These are phyloP conservation scores for Phoma herbarum DNA, from an alignment of 2,329 filamentous ascomycete genomes.

Conservation along the genomic window DNA sequence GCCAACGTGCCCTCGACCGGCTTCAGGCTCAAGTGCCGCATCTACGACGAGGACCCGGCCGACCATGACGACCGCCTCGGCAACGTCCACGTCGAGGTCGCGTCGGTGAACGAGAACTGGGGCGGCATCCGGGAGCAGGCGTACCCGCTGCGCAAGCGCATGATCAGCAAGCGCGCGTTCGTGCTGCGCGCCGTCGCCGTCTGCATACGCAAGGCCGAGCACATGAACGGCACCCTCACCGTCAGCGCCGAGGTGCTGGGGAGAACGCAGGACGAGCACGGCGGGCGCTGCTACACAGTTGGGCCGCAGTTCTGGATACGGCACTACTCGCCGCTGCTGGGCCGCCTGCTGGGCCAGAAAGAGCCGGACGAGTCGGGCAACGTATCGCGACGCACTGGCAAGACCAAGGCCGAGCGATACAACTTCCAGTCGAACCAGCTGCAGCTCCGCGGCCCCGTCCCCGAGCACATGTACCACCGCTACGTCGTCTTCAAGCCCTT, in stretches of 20 bases:
- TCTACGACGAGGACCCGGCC: constrained; percentile 89
- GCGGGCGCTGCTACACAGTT: constrained; percentile 78
- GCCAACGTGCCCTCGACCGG: constrained; percentile 84
- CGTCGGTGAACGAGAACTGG: constrained; percentile 71
- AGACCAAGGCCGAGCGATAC: constrained; percentile 70
- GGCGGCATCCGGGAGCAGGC: constrained; percentile 69
- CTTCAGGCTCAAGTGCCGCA: constrained; percentile 82
- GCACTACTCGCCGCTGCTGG: constrained; percentile 90
- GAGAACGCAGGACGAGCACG: constrained; percentile 69
- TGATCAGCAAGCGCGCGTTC: constrained; percentile 88
- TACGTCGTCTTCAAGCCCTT: constrained; percentile 94
- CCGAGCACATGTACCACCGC: constrained; percentile 82
- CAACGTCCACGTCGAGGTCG: constrained; percentile 77
- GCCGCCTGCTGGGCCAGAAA: constrained; percentile 75
- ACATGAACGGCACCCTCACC: constrained; percentile 74
- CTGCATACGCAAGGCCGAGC: constrained; percentile 67
- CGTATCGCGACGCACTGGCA: constrained; percentile 52
- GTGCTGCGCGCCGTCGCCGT: constrained; percentile 73
- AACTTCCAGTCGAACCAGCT: constrained; percentile 95
- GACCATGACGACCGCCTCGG: constrained; percentile 89
- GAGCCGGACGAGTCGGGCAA: constrained; percentile 57
- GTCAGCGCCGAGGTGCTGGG: constrained; percentile 83
- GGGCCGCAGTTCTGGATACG: constrained; percentile 80
- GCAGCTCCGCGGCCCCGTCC: constrained; percentile 84
- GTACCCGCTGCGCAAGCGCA: constrained; percentile 81